Evolutionary conservation across 2,329 filamentous ascomycete species (phyloP).

Genomic region (Westerdykella ornata): DNA sequence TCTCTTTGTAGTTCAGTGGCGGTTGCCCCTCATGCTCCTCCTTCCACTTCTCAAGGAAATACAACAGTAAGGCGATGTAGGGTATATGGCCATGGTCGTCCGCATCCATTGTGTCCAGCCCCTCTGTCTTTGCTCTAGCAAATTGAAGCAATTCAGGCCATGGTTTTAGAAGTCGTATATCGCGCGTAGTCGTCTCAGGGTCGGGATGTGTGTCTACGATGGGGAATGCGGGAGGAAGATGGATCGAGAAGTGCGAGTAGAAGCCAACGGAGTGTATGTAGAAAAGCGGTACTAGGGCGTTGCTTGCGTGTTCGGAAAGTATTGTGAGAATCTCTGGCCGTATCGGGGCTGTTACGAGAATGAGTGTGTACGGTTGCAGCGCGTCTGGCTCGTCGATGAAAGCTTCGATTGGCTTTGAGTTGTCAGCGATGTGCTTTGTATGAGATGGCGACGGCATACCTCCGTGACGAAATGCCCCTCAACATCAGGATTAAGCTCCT

Average conservation of each 20-base stretch:
- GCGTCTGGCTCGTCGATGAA: conserved; percentile 39
- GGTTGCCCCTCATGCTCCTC: conserved; percentile 57
- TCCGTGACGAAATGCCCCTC: conserved; percentile 62
- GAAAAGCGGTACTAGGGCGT: conserved; percentile 65
- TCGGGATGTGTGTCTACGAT: conserved; percentile 96
- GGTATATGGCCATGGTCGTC: conserved; percentile 90
- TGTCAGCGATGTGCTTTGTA: background rate
- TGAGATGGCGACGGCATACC: conserved; percentile 33
- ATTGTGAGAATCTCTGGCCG: conserved; percentile 46
- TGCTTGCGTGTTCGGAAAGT: conserved; percentile 46
- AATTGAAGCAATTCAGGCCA: conserved; percentile 77
- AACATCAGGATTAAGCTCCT: conserved; percentile 90
- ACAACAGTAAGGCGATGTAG: conserved; percentile 72
- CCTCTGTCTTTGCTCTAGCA: conserved; percentile 56
- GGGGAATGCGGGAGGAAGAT: conserved; percentile 72
- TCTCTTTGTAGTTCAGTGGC: conserved; percentile 75
- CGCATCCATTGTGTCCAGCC: conserved; percentile 63
- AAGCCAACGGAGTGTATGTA: conserved; percentile 87
- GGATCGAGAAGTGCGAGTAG: conserved; percentile 80
- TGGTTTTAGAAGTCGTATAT: conserved; percentile 74
- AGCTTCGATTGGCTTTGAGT: conserved; percentile 38
- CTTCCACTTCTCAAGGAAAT: conserved; percentile 80
- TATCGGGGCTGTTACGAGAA: conserved; percentile 56
- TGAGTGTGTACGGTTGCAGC: conserved; percentile 50
- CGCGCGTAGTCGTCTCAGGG: conserved; percentile 65